phyloP scores from a whole-genome alignment of 2,329 filamentous ascomycete species.

The Microsporum audouinii region DNA sequence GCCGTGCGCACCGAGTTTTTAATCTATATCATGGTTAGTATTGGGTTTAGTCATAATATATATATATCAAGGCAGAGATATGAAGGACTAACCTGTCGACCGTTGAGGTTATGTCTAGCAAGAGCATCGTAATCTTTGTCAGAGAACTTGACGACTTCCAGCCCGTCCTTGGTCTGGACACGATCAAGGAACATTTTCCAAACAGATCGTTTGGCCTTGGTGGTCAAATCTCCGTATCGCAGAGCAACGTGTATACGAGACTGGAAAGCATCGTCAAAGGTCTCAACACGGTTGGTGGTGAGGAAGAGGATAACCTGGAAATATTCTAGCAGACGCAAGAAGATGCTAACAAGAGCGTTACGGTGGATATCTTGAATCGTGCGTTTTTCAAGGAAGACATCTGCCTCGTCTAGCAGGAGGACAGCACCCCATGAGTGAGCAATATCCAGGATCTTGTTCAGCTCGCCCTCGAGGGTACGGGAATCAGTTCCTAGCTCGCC shows the following conservation, averaged over 20 bases:
- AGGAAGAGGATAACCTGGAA: conserved; percentile 85
- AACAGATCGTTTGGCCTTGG: conserved; percentile 62
- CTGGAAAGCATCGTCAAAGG: conserved; percentile 85
- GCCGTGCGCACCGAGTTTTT: conserved; percentile 79
- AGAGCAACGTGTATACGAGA: conserved; percentile 77
- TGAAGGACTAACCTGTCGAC: conserved; percentile 45
- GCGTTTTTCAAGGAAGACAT: conserved; percentile 73
- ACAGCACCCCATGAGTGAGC: conserved; percentile 80
- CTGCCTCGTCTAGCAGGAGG: conserved; percentile 72
- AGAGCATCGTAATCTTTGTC: conserved; percentile 56
- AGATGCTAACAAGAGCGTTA: conserved; percentile 77
- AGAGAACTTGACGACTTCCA: conserved; percentile 38
- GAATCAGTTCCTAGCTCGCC: conserved; percentile 74
- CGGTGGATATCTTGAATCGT: conserved; percentile 74
- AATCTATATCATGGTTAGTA: conserved; percentile 45
- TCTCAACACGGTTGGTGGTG: conserved; percentile 76
- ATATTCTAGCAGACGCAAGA: conserved; percentile 76
- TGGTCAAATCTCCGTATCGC: conserved; percentile 62
- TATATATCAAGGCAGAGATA: neutral
- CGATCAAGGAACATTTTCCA: conserved; percentile 76
- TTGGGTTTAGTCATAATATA: neutral
- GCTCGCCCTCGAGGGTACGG: conserved; percentile 58
- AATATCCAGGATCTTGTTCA: conserved; percentile 76
- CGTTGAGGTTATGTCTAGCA: conserved; percentile 57
- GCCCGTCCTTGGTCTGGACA: conserved; percentile 53